Evolutionary conservation across 805 yeast species (phyloP).

Genomic region (Ogataea sp.): DNA sequence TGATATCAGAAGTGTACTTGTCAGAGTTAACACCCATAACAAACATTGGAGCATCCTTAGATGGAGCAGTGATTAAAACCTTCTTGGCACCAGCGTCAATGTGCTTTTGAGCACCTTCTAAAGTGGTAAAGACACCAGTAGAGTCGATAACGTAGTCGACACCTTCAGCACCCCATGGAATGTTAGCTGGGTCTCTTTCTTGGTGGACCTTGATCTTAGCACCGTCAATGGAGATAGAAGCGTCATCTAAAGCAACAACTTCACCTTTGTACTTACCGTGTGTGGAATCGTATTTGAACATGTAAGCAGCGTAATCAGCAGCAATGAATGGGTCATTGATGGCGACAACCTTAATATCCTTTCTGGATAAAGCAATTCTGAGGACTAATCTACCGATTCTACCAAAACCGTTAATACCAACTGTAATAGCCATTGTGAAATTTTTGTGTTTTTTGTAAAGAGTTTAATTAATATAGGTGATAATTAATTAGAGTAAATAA

Average conservation of each 20-base stretch:
- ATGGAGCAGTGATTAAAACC: slow-evolving; percentile 92
- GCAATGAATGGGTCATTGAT: slow-evolving; percentile 89
- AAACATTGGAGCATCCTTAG: slow-evolving; percentile 91
- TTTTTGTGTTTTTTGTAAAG: no score
- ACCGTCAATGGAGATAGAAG: slow-evolving; percentile 61
- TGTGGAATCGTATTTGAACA: slow-evolving; percentile 93
- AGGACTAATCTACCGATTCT: slow-evolving; percentile 88
- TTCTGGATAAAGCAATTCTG: slow-evolving; percentile 69
- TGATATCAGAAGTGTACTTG: slow-evolving; percentile 65
- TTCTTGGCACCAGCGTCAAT: slow-evolving; percentile 89
- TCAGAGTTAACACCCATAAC: slow-evolving; percentile 87
- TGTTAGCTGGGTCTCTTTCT: slow-evolving; percentile 77
- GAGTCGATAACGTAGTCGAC: slow-evolving; percentile 88
- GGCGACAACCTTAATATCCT: slow-evolving; percentile 76
- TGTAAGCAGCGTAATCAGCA: slow-evolving; percentile 87
- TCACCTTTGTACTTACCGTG: slow-evolving; percentile 81
- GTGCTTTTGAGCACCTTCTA: slow-evolving; percentile 78
- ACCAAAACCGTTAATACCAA: slow-evolving; percentile 94
- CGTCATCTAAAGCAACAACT: slow-evolving; percentile 51
- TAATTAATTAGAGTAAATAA: neutral
- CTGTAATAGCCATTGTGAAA: slow-evolving; percentile 45
- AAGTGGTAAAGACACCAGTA: slow-evolving; percentile 87
- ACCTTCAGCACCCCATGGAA: slow-evolving; percentile 82
- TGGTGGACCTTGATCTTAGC: slow-evolving; percentile 57
- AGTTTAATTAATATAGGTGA: neutral